These are phyloP conservation scores for Pouteria campechiana DNA, from an alignment of 179 eudicot species.

Conservation along the genomic window DNA sequence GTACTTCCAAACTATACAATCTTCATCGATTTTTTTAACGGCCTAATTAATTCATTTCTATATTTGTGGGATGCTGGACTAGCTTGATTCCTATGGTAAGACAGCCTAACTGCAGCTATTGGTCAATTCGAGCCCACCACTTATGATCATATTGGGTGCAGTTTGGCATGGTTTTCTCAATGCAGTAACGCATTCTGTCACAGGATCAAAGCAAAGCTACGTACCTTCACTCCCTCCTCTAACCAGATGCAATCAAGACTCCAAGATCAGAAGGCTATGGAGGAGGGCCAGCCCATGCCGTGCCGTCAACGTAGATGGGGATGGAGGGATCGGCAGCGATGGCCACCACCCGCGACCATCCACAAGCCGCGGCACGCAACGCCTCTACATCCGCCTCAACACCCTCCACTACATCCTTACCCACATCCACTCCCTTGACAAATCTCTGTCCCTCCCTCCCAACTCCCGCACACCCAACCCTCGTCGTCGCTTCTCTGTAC, in stretches of 20 bases:
- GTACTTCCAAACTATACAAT: too few relatives aligned
- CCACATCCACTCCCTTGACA: constrained; percentile 69
- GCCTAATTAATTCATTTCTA: too few relatives aligned
- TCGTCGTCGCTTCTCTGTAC: constrained; percentile 19
- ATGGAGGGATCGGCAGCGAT: constrained; percentile 9
- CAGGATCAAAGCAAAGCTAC: constrained; percentile 87
- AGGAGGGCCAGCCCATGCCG: constrained; percentile 43
- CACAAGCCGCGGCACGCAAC: constrained; percentile 92
- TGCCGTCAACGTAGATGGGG: too few relatives aligned
- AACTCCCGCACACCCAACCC: constrained; percentile 16
- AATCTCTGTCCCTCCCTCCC: constrained; percentile 50
- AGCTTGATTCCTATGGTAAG: too few relatives aligned
- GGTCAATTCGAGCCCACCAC: too few relatives aligned
- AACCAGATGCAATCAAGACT: constrained; percentile 75
- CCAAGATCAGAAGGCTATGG: constrained; percentile 61
- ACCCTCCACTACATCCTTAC: constrained; percentile 71
- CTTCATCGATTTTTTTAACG: too few relatives aligned
- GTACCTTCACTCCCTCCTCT: constrained; percentile 85
- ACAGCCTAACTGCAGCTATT: too few relatives aligned
- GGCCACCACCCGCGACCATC: constrained; percentile 62
- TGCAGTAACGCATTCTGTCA: too few relatives aligned
- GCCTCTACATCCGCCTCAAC: constrained; percentile 87
- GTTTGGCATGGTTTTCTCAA: too few relatives aligned
- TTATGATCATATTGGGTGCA: too few relatives aligned
- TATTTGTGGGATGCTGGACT: too few relatives aligned